Percentiles rank a stretch among this genome's conserved stretches.
Conservation (phyloP, 2,329 filamentous ascomycete species). For the Ceratocystis variospora region DNA sequence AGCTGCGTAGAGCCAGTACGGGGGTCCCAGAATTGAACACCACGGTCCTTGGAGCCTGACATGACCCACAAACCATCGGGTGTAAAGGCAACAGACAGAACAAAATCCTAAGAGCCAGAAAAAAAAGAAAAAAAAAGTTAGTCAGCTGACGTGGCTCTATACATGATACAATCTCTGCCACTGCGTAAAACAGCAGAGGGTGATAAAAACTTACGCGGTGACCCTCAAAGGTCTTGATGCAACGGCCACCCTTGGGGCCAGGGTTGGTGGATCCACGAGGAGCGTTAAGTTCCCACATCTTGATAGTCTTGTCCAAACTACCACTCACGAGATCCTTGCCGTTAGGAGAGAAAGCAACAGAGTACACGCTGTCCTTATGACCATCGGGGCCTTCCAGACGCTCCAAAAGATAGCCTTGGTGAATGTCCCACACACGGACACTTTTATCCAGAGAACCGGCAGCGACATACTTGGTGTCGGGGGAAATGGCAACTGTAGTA, state of each 20-base stretch:
- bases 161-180: too few species aligned
- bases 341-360: conserved; percentile 86
- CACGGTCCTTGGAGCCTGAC: conserved; percentile 91
- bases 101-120: conserved; percentile 57
- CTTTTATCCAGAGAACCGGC: conserved; percentile 95
- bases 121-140: neutral
- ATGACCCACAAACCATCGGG: conserved; percentile 93
- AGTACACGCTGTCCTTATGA: conserved; percentile 95
- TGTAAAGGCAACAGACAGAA: conserved; percentile 86
- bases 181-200: too few species aligned
- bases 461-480: conserved; percentile 84
- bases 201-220: conserved; percentile 53
- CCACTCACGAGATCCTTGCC: conserved; percentile 88
- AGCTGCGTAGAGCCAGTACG: conserved; percentile 85
- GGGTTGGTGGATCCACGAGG: conserved; percentile 53
- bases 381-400: conserved; percentile 84
- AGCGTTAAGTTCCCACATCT: conserved; percentile 90
- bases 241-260: conserved; percentile 72
- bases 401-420: conserved; percentile 73
- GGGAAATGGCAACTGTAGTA: conserved; percentile 93
- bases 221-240: conserved; percentile 91
- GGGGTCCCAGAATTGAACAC: conserved; percentile 98
- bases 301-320: conserved; percentile 94
- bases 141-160: too few species aligned
- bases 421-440: conserved; percentile 91